Evolutionary conservation across 2,329 filamentous ascomycete genomes (phyloP).

Genomic region (Aspergillus sp.): DNA sequence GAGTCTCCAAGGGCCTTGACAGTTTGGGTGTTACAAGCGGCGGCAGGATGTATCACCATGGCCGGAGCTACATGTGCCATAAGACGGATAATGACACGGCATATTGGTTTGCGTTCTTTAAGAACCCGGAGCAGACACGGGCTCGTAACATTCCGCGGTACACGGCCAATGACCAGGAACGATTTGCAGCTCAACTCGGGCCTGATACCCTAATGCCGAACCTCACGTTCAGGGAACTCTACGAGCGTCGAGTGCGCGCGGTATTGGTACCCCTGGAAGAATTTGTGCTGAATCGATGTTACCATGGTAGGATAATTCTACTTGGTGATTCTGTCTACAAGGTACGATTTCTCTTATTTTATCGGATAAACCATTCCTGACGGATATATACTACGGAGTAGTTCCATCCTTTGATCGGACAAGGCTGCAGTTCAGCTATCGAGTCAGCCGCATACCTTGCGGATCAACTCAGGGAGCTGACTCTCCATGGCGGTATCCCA

Average conservation of each 20-base stretch:
- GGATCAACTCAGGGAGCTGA: slow-evolving; percentile 6
- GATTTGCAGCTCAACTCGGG: slow-evolving; percentile 16
- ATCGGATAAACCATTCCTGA: background rate
- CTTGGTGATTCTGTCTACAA: slow-evolving; percentile 40
- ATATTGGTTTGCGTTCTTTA: slow-evolving; percentile 15
- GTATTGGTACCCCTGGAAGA: slow-evolving; percentile 27
- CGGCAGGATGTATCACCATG: slow-evolving; percentile 6
- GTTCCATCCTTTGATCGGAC: slow-evolving; percentile 11
- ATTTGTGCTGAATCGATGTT: slow-evolving; percentile 33
- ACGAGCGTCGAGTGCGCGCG: slow-evolving; percentile 14
- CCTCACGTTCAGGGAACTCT: slow-evolving; percentile 29
- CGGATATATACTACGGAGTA: background rate
- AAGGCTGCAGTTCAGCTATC: slow-evolving; percentile 14
- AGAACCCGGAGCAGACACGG: slow-evolving; percentile 14
- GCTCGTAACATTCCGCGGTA: slow-evolving; percentile 21
- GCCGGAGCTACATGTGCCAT: slow-evolving; percentile 11
- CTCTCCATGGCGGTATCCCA: background rate
- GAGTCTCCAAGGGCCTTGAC: slow-evolving; percentile 9
- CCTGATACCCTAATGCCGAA: slow-evolving; percentile 19
- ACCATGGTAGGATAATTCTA: slow-evolving; percentile 31
- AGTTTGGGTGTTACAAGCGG: slow-evolving; percentile 1
- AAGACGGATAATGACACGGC: slow-evolving; percentile 4
- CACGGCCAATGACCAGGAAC: slow-evolving; percentile 25
- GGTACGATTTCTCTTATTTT: slow-evolving; percentile 11
- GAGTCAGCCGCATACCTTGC: slow-evolving; percentile 9